Evolutionary conservation across 2,329 filamentous ascomycete species (phyloP).

Genomic region (Ophiognomonia clavigignenti-juglandacearum): DNA sequence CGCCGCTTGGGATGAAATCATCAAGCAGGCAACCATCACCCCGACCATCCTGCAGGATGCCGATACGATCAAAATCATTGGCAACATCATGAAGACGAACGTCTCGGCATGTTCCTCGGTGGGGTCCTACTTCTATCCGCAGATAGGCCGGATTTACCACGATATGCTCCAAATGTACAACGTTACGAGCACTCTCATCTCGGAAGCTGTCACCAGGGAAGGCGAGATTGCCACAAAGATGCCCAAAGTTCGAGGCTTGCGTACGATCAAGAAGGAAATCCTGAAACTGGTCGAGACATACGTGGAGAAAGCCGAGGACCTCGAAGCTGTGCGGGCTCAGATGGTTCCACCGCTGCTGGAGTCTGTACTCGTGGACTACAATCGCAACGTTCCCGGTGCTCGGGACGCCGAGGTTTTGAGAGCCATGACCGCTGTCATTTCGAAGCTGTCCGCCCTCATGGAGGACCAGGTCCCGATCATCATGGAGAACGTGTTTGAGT

Average conservation of each 20-base stretch:
- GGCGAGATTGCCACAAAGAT: conserved; percentile 95
- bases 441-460: conserved; percentile 92
- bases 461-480: conserved; percentile 96
- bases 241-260: conserved; percentile 88
- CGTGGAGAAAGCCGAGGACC: conserved; percentile 94
- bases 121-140: conserved; percentile 94
- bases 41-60: conserved; percentile 83
- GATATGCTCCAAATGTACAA: conserved; percentile 99
- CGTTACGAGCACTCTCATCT: conserved; percentile 93
- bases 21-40: conserved; percentile 78
- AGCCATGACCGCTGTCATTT: conserved; percentile 96
- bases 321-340: conserved; percentile 86
- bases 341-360: conserved; percentile 96
- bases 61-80: conserved; percentile 96
- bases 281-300: conserved; percentile 97
- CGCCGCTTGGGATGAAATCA: conserved; percentile 91
- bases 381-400: conserved; percentile 91
- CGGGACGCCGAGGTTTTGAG: conserved; percentile 95
- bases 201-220: conserved; percentile 81
- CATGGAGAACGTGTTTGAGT: conserved; percentile 98
- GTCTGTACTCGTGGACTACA: conserved; percentile 92
- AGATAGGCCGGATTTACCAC: conserved; percentile 94
- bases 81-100: conserved; percentile 99
- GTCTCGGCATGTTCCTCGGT: conserved; percentile 97
- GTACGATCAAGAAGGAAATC: conserved; percentile 99